Base-by-base conservation (phyloP, 352 stramenopile genomes). In the Globisporangium barbulae region DNA sequence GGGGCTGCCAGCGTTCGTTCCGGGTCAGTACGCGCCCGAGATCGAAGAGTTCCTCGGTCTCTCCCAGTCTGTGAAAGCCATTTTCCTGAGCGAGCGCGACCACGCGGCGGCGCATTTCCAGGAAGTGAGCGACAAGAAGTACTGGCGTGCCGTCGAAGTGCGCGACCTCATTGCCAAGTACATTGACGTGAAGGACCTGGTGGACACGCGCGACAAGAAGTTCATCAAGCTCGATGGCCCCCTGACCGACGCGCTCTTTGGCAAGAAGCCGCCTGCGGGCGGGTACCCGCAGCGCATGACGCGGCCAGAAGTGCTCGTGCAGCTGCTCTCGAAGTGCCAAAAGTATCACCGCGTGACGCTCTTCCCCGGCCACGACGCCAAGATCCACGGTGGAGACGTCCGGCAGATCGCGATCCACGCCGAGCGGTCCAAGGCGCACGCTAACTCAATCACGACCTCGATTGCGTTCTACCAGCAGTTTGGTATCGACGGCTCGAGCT, bases 391-490 rank as follows among this genome's bases (percentile, higher is more conserved):
- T 10, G 85, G 86, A 0, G 75, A 73, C 21, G 60, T 91, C 7
- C 73, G 74, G 6, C 82, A 83, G 50, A 81, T 95, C 52, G 58
- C 79, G 45, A 88, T 95, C 67, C 73, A 83, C 31, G 81, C 79
- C 2, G 79, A 90, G 47, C 73, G 81, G 19, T 73, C 80, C 9
- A 95, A 95, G 67, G 73, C 79, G n/a, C 81, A 88, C 52, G 78
- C 72, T n/a, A 91, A 76, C 60, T 87, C 81, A 10, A 82, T 79
- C 41, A 72, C 92, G 31, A 93, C 86, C 25, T 78, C 66, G 19
- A 71, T 95, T 21, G 77, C 84, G 8, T 89, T 78, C 64, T 91
- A 93, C 63, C 71, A 93, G 71, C 73, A 86, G 62, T 95, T 95
- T 61, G 86, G 86, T 6, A 88, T 95, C 30, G 82, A 93, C 57